Base-by-base conservation (phyloP, 2,329 filamentous ascomycete species). In the Neoscytalidium dimidiatum region DNA sequence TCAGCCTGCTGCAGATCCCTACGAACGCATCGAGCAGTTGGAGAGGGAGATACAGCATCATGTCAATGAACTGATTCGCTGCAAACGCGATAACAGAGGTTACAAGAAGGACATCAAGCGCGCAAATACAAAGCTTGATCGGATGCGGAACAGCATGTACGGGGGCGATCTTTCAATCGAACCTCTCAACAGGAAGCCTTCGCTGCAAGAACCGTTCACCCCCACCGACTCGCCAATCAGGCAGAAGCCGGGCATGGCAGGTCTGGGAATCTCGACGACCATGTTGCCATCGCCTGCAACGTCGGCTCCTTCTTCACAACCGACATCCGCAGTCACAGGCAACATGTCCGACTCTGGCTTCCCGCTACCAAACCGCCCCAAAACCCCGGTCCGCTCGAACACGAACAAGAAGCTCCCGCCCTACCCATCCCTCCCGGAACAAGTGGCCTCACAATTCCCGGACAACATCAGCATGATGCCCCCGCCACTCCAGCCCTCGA, bases 51-150 rank as follows among this genome's bases (percentile, higher is more conserved):
- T 81, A 13, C 74, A 77, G 29, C 77, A 79, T 66, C 80, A 81
- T 62, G 73, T 82, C 35, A 71, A 78, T n/a, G 81, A 83, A 53
- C 82, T 82, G 62, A 78, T 82, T 26, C 75, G 80, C 57, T 82
- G 81, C 72, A 83, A 82, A 68, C 75, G 83, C 31, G 81, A 84
- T 61, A 75, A 82, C 61, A 78, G 76, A 60, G 79, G 79, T 17
- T 83, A 82, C 71, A 81, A 78, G 67, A 60, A 65, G 29, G 63
- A 64, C 28, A 53, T 64, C 51, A 64, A 64, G 19, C 62, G 52
- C 21, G 62, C 38, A 23, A 64, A 64, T 23, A 64, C 48, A n/a
- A 64, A 56, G 41, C 28, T 64, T 35, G 56, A 60, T 3, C 46
- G 43, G 41, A 60, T 60, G 38, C 56, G 56, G 28, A 60, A 28